Evolutionary conservation across 1,284 basidiomycete genomes (phyloP).

Genomic region (Tausonia pullulans): DNA sequence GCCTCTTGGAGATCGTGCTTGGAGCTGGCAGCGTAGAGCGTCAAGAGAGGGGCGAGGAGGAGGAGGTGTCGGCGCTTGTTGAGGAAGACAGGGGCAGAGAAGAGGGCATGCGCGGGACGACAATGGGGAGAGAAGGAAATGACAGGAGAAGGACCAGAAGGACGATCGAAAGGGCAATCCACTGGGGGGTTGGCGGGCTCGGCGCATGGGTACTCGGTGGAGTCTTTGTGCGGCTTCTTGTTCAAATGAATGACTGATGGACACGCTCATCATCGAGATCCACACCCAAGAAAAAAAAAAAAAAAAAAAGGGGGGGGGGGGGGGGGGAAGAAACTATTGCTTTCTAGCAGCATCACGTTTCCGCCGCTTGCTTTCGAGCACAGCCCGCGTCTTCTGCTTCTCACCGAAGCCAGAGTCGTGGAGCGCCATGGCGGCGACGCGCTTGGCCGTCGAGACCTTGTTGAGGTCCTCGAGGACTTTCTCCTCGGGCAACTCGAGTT

Average conservation of each 20-base stretch:
- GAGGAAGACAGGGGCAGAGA: not conserved
- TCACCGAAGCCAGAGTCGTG: slow-evolving; percentile 85
- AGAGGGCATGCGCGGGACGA: not conserved
- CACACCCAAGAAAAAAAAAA: too few species aligned
- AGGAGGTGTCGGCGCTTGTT: not conserved
- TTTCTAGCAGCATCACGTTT: slow-evolving; percentile 3
- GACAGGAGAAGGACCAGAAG: not conserved
- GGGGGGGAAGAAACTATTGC: too few species aligned
- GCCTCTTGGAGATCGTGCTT: not conserved
- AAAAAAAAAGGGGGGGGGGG: too few species aligned
- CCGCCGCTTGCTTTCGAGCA: slow-evolving; percentile 17
- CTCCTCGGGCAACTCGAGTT: slow-evolving; percentile 65
- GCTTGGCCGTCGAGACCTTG: slow-evolving; percentile 77
- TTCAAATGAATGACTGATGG: too few species aligned
- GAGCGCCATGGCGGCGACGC: slow-evolving; percentile 88
- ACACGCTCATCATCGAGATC: too few species aligned
- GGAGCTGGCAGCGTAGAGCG: not conserved
- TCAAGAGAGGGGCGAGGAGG: not conserved
- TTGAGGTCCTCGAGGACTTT: slow-evolving; percentile 79
- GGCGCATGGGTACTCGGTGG: slow-evolving; percentile 10
- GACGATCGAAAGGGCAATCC: not conserved
- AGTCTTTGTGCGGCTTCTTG: not conserved
- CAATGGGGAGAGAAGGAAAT: not conserved
- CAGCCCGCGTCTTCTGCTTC: slow-evolving; percentile 55
- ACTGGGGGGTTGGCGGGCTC: slow-evolving; percentile 1